Conservation (phyloP, 2,329 filamentous ascomycete genomes). For the Trichoderma afroharzianum region DNA sequence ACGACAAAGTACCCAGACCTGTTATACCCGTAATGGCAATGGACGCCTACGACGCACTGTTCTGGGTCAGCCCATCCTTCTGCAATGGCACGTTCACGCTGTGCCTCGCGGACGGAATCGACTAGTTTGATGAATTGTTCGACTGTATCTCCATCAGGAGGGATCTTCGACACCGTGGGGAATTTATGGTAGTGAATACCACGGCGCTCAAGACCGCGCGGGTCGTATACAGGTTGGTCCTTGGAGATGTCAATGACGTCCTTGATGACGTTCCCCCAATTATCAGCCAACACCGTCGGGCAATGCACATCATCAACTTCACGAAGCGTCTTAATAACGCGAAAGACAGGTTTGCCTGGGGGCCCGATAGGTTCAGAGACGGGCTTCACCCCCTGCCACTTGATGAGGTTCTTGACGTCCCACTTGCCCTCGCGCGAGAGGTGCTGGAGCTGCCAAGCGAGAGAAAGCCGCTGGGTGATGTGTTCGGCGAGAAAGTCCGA, state of each 20-base stretch:
- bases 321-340: conserved; percentile 87
- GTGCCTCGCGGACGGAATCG: conserved; percentile 57
- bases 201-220: conserved; percentile 61
- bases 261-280: conserved; percentile 64
- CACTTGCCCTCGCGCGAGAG: conserved; percentile 89
- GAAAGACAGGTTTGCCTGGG: conserved; percentile 58
- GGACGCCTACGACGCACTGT: conserved; percentile 66
- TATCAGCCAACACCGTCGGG: conserved; percentile 65
- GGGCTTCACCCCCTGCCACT: conserved; percentile 78
- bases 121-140: conserved; percentile 52
- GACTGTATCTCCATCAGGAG: conserved; percentile 59
- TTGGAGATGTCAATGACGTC: conserved; percentile 89
- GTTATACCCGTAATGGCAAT: conserved; percentile 97
- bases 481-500: conserved; percentile 74
- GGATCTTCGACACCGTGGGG: conserved; percentile 87
- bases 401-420: conserved; percentile 94
- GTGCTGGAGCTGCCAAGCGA: conserved; percentile 88
- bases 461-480: conserved; percentile 72
- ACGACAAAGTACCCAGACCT: conserved; percentile 88
- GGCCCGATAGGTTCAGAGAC: conserved; percentile 72
- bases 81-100: conserved; percentile 35
- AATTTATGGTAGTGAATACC: conserved; percentile 79
- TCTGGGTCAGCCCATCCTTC: conserved; percentile 40
- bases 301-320: conserved; percentile 83
- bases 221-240: conserved; percentile 85